phyloP scores from a whole-genome alignment of 176 grass and related monocot species.

The Secale cereale region DNA sequence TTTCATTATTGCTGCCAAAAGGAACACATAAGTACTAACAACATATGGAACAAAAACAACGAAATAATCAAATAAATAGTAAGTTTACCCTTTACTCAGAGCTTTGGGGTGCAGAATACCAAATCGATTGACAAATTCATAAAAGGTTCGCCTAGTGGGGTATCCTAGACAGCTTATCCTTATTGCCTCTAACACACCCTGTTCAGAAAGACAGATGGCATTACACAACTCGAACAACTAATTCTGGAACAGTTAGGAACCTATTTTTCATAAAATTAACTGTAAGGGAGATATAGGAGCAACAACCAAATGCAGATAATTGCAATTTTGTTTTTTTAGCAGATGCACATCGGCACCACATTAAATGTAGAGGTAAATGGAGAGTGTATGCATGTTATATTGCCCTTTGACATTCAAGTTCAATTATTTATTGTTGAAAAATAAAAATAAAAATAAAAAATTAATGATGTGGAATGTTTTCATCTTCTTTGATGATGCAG shows the following conservation, averaged over 20 bases:
- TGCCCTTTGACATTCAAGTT: too few species aligned
- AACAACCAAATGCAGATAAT: too few species aligned
- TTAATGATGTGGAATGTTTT: too few species aligned
- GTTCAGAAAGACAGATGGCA: constrained; percentile 18
- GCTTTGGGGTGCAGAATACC: constrained; percentile 70
- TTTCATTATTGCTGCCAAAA: constrained; percentile 62
- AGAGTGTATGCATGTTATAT: too few species aligned
- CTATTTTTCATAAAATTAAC: too few species aligned
- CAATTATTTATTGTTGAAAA: too few species aligned
- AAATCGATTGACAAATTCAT: constrained; percentile 92
- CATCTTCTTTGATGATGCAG: too few species aligned
- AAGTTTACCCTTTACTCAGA: constrained; percentile 68
- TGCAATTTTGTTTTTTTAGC: too few species aligned
- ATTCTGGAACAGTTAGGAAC: too few species aligned
- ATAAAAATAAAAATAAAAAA: too few species aligned
- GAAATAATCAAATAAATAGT: background rate
- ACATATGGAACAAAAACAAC: constrained; percentile 1
- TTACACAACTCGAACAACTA: background rate
- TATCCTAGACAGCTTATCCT: constrained; percentile 93
- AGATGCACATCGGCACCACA: background rate
- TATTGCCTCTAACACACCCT: constrained; percentile 98
- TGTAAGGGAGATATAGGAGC: too few species aligned
- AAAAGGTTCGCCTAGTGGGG: constrained; percentile 80
- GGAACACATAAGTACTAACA: constrained; percentile 17
- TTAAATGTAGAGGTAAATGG: too few species aligned